These are phyloP conservation scores for Fragilaria crotonensis DNA, from an alignment of 108 stramenopile species.

Conservation along the genomic window DNA sequence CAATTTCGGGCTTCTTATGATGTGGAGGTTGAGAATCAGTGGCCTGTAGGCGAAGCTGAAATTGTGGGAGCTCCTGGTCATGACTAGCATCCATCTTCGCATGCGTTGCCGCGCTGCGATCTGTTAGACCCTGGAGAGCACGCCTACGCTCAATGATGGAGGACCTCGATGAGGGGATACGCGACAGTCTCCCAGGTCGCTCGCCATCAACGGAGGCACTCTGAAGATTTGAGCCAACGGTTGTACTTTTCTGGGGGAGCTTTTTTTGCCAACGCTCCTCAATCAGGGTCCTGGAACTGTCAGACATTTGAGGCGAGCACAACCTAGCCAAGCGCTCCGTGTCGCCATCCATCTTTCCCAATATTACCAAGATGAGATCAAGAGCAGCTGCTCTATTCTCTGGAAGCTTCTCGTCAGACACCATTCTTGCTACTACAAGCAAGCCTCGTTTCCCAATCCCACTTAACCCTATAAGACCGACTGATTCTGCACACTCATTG, in stretches of 20 bases:
- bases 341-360: constrained; percentile 64
- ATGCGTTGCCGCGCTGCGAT: background rate
- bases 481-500: constrained; percentile 44
- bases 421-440: constrained; percentile 38
- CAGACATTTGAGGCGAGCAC: constrained; percentile 37
- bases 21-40: background rate
- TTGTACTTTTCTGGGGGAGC: background rate
- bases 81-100: too few species aligned
- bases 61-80: too few species aligned
- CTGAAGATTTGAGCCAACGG: background rate
- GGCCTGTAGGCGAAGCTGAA: too few species aligned
- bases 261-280: constrained; percentile 40
- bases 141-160: background rate
- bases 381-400: constrained; percentile 61
- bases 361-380: constrained; percentile 56
- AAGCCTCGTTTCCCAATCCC: constrained; percentile 79
- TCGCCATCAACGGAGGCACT: background rate
- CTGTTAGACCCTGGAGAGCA: background rate
- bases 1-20: background rate
- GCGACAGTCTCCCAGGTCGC: background rate
- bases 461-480: constrained; percentile 42
- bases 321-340: constrained; percentile 47
- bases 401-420: constrained; percentile 62
- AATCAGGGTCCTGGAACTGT: constrained; percentile 42
- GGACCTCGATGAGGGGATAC: background rate